Conservation (phyloP, 345 rosid genomes). For the Boechera stricta region DNA sequence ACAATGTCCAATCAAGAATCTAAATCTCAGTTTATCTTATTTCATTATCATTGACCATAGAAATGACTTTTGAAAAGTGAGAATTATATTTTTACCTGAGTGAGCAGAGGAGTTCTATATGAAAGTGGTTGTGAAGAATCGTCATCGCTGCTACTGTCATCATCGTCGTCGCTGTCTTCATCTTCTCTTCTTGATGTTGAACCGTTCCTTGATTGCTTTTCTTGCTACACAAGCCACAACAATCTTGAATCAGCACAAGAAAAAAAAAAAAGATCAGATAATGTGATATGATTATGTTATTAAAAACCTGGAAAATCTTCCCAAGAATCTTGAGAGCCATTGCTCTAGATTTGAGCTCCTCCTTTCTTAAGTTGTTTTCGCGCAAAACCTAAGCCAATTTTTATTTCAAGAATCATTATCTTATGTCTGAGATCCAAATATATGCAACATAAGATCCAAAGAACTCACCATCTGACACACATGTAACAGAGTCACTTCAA, state of each 20-base stretch:
- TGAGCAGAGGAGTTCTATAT: slow-evolving; percentile 81
- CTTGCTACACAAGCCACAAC: slow-evolving; percentile 51
- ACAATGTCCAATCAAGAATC: background rate
- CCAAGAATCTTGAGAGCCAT: slow-evolving; percentile 79
- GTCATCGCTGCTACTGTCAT: slow-evolving; percentile 79
- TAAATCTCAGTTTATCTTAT: background rate
- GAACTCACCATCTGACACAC: slow-evolving; percentile 83
- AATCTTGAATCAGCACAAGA: slow-evolving; percentile 28
- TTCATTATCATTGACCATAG: background rate
- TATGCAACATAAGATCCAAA: slow-evolving; percentile 22
- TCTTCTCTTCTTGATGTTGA: slow-evolving; percentile 63
- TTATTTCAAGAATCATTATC: background rate
- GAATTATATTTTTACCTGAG: slow-evolving; percentile 57
- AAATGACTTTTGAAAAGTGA: background rate
- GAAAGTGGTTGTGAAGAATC: slow-evolving; percentile 69
- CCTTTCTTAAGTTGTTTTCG: slow-evolving; percentile 67
- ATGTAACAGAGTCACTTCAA: slow-evolving; percentile 75
- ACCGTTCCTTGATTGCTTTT: slow-evolving; percentile 55
- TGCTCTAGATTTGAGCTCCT: slow-evolving; percentile 77
- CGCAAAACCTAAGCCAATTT: slow-evolving; percentile 60
- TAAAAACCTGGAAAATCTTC: slow-evolving; percentile 76
- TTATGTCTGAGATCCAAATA: background rate
- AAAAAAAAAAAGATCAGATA: background rate
- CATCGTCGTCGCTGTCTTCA: slow-evolving; percentile 67
- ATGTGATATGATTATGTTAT: slow-evolving; percentile 6